phyloP scores from a whole-genome alignment of 768 basidiomycete genomes.

The Tremella mesenterica region DNA sequence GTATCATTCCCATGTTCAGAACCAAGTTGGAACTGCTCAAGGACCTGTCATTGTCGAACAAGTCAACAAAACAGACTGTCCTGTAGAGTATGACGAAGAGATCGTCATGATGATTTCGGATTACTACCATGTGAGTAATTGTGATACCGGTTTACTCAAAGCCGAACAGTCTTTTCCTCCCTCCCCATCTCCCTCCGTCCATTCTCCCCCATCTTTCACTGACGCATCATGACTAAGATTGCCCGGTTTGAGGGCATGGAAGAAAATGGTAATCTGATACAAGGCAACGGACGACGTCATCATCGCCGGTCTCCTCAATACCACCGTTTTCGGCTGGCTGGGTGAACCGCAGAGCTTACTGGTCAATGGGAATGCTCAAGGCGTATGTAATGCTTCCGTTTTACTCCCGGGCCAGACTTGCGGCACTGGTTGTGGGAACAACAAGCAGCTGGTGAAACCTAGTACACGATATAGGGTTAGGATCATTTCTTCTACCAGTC shows the following conservation, averaged over 20 bases:
- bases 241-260: no score
- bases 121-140: constrained; percentile 7
- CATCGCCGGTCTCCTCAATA: constrained; percentile 7
- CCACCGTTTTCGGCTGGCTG: constrained; percentile 1
- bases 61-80: constrained; percentile 1
- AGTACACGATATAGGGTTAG: constrained; percentile 2
- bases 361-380: constrained; percentile 5
- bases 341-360: constrained; percentile 6
- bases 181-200: no score
- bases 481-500: background rate
- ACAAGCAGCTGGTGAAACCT: constrained; percentile 4
- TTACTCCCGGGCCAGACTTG: constrained; percentile 2
- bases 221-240: no score
- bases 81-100: constrained; percentile 12
- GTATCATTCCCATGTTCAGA: constrained; percentile 10
- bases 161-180: no score
- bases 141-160: background rate
- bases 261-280: background rate
- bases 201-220: no score
- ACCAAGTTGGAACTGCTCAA: constrained; percentile 7
- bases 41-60: constrained; percentile 10
- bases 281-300: constrained; percentile 6
- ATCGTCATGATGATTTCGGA: constrained; percentile 12
- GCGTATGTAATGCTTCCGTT: constrained; percentile 2
- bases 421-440: constrained; percentile 1